Conservation (phyloP, 106 monocot genomes). For the Dioscorea zingiberensis region DNA sequence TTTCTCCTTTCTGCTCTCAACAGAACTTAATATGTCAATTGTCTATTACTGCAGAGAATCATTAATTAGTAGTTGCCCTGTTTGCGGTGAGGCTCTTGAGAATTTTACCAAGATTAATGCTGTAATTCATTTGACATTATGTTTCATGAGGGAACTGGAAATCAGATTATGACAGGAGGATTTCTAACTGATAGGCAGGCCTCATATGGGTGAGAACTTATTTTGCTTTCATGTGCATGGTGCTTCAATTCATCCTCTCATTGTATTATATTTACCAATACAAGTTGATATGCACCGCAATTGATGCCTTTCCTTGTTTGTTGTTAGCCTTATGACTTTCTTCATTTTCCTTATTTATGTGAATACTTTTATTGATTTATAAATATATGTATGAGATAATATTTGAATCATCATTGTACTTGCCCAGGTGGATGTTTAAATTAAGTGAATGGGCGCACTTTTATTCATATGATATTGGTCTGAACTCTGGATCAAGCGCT, state of each 20-base stretch:
- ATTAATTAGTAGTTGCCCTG: conserved; percentile 90
- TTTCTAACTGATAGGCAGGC: conserved; percentile 96
- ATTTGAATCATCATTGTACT: neutral
- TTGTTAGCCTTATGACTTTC: no score
- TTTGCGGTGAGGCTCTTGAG: conserved; percentile 88
- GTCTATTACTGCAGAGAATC: conserved; percentile 55
- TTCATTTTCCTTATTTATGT: no score
- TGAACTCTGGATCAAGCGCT: conserved; percentile 73
- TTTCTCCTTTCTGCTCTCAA: no score
- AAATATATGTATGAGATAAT: no score
- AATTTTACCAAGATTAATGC: conserved; percentile 75
- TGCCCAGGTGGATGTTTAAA: conserved; percentile 88
- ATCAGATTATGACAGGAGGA: conserved; percentile 96
- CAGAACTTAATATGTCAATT: conserved; percentile 1
- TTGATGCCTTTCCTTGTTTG: no score
- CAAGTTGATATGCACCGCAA: no score
- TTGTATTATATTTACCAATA: no score
- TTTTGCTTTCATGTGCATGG: neutral
- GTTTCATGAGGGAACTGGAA: conserved; percentile 99
- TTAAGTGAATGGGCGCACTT: conserved; percentile 88
- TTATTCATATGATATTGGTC: conserved; percentile 73
- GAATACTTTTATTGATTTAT: no score
- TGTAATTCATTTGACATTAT: conserved; percentile 88
- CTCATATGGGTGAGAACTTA: conserved; percentile 73
- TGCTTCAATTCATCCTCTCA: neutral